These are phyloP conservation scores for Gonium pectorale DNA, from an alignment of 139 green algal species.

Conservation along the genomic window DNA sequence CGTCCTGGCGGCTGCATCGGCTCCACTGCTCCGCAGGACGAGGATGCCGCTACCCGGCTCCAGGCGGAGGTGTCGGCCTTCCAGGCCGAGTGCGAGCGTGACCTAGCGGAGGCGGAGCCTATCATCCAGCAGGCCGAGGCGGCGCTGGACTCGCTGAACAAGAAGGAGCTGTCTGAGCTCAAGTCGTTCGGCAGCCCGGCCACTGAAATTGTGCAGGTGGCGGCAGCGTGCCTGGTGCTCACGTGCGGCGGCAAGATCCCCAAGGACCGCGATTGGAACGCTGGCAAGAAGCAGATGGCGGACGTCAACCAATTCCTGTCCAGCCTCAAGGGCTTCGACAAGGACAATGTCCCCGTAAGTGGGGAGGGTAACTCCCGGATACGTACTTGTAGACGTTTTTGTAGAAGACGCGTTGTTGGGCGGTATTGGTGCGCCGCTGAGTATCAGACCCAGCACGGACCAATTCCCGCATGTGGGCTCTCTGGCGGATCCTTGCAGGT, in stretches of 20 bases:
- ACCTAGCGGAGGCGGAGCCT: slow-evolving; percentile 89
- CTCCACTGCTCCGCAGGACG: slow-evolving; percentile 58
- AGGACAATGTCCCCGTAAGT: slow-evolving; percentile 85
- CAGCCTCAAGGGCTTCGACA: slow-evolving; percentile 90
- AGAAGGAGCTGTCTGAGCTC: slow-evolving; percentile 89
- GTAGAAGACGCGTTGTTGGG: too few relatives aligned
- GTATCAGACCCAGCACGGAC: too few relatives aligned
- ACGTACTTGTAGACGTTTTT: too few relatives aligned
- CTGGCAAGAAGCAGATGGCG: slow-evolving; percentile 89
- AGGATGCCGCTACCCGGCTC: slow-evolving; percentile 70
- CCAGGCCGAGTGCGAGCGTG: slow-evolving; percentile 81
- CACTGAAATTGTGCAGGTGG: slow-evolving; percentile 84
- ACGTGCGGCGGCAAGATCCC: slow-evolving; percentile 89
- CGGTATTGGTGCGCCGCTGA: too few relatives aligned
- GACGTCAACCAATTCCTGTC: slow-evolving; percentile 92
- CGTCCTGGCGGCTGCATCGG: too few relatives aligned
- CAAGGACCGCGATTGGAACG: slow-evolving; percentile 89
- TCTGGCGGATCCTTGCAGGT: too few relatives aligned
- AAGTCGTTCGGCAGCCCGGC: slow-evolving; percentile 93
- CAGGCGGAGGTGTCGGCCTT: slow-evolving; percentile 78
- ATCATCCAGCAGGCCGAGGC: slow-evolving; percentile 83
- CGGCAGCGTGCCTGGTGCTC: slow-evolving; percentile 89
- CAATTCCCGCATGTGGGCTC: too few relatives aligned
- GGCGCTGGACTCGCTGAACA: slow-evolving; percentile 91
- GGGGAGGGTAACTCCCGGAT: too few relatives aligned